These are phyloP conservation scores for Pseudonitzschia pungens DNA, from an alignment of 108 stramenopile species.

Conservation along the genomic window DNA sequence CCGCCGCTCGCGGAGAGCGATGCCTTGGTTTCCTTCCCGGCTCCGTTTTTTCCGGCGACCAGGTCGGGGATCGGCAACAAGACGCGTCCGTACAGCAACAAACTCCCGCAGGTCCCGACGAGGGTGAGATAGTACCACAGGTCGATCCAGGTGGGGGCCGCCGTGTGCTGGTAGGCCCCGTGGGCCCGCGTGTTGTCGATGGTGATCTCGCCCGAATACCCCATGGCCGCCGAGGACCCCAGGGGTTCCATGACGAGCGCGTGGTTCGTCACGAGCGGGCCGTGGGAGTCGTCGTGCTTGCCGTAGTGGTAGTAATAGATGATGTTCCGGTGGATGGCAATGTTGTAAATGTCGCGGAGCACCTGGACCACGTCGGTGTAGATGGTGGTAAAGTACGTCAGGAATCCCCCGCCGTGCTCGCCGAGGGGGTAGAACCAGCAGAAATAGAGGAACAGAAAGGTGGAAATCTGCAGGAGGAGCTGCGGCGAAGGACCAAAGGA, in stretches of 20 bases:
- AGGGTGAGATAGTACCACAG: conserved; percentile 24
- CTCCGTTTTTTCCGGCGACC: conserved; percentile 48
- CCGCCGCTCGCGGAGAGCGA: background rate
- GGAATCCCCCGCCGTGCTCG: background rate
- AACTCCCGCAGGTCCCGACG: conserved; percentile 8
- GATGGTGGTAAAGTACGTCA: background rate
- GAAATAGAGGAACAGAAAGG: conserved; percentile 16
- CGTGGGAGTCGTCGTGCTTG: background rate
- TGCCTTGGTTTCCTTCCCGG: background rate
- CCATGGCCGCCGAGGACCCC: background rate
- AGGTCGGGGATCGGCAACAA: conserved; percentile 73
- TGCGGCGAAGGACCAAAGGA: conserved; percentile 22
- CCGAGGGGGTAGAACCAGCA: background rate
- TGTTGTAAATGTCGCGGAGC: conserved; percentile 5
- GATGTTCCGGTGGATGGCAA: background rate
- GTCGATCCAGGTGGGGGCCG: conserved; percentile 26
- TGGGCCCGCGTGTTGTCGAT: conserved; percentile 1
- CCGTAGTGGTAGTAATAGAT: conserved; percentile 5
- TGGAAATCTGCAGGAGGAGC: conserved; percentile 12
- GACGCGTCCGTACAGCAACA: conserved; percentile 54
- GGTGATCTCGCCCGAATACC: background rate
- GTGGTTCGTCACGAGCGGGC: background rate
- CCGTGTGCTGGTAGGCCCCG: conserved; percentile 23
- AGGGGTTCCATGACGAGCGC: background rate
- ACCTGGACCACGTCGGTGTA: background rate